These are phyloP conservation scores for Aspergillus piperis DNA, from an alignment of 2,329 filamentous ascomycete species.

Conservation along the genomic window DNA sequence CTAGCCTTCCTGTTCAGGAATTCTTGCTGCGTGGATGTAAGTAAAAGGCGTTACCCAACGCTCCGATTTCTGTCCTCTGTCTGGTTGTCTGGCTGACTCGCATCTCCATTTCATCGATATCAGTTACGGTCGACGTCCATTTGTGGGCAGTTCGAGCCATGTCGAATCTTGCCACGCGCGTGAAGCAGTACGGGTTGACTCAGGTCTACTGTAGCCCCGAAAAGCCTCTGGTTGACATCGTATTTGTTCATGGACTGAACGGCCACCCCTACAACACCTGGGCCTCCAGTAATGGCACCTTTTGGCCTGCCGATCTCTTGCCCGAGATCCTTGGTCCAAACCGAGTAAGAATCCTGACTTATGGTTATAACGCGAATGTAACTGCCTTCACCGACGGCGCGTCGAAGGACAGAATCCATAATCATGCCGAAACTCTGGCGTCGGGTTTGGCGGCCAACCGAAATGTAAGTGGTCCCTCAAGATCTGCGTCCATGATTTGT, in stretches of 20 bases:
- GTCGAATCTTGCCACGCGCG: constrained; percentile 23
- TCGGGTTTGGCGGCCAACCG: constrained; percentile 64
- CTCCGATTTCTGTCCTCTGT: background rate
- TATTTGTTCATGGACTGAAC: constrained; percentile 71
- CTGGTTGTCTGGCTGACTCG: background rate
- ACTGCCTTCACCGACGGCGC: constrained; percentile 54
- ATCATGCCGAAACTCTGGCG: constrained; percentile 71
- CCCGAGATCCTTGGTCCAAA: constrained; percentile 59
- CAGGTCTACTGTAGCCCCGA: constrained; percentile 42
- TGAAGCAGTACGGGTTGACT: constrained; percentile 46
- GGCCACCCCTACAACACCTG: constrained; percentile 67
- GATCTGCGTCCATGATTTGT: background rate
- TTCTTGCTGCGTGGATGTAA: background rate
- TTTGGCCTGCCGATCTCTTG: constrained; percentile 70
- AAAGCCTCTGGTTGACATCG: constrained; percentile 53
- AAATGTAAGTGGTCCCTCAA: constrained; percentile 41
- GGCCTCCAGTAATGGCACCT: constrained; percentile 54
- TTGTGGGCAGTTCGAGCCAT: constrained; percentile 13
- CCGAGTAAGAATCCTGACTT: constrained; percentile 67
- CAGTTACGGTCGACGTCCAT: background rate
- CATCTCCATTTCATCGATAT: background rate
- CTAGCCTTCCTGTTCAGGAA: constrained; percentile 1
- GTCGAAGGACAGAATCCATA: constrained; percentile 67
- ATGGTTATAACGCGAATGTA: constrained; percentile 73
- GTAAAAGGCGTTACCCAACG: background rate